phyloP scores from a whole-genome alignment of 2,329 filamentous ascomycete species.

The Monilinia vaccinii-corymbosi region DNA sequence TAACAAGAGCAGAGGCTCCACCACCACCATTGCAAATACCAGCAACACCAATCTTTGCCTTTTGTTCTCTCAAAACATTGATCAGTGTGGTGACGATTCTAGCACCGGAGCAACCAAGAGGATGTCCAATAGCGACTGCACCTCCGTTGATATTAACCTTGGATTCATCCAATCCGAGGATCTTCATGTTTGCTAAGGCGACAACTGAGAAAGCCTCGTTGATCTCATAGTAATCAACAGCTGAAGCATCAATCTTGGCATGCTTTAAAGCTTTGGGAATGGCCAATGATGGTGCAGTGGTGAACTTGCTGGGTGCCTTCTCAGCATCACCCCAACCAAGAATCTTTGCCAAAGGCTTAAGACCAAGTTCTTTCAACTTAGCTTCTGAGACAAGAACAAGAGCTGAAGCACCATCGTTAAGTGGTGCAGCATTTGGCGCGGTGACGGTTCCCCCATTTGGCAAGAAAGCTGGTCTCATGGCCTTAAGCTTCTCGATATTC shows the following conservation, averaged over 20 bases:
- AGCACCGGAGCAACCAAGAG: conserved; percentile 86
- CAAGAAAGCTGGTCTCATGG: conserved; percentile 77
- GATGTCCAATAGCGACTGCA: conserved; percentile 91
- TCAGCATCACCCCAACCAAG: conserved; percentile 95
- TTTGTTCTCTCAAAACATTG: conserved; percentile 80
- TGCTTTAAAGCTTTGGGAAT: conserved; percentile 98
- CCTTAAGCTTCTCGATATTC: conserved; percentile 72
- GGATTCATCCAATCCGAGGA: conserved; percentile 67
- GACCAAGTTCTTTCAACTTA: conserved; percentile 81
- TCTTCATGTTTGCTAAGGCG: conserved; percentile 90
- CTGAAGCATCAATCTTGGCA: conserved; percentile 67
- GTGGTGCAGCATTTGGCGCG: conserved; percentile 88
- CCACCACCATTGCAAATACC: conserved; percentile 98
- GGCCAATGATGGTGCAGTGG: conserved; percentile 82
- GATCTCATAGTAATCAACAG: conserved; percentile 94
- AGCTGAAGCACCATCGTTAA: conserved; percentile 91
- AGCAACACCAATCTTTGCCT: conserved; percentile 85
- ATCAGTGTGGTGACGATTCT: conserved; percentile 87
- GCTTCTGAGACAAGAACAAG: conserved; percentile 89
- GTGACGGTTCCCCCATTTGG: conserved; percentile 81
- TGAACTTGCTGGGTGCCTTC: conserved; percentile 89
- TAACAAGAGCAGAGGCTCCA: conserved; percentile 85
- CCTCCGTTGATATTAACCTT: conserved; percentile 95
- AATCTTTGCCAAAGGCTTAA: conserved; percentile 93
- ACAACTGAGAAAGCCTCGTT: conserved; percentile 99